Percentiles rank a stretch among this genome's conserved stretches.
Conservation (phyloP, 345 rosid species). For the Arabidopsis arenosa region DNA sequence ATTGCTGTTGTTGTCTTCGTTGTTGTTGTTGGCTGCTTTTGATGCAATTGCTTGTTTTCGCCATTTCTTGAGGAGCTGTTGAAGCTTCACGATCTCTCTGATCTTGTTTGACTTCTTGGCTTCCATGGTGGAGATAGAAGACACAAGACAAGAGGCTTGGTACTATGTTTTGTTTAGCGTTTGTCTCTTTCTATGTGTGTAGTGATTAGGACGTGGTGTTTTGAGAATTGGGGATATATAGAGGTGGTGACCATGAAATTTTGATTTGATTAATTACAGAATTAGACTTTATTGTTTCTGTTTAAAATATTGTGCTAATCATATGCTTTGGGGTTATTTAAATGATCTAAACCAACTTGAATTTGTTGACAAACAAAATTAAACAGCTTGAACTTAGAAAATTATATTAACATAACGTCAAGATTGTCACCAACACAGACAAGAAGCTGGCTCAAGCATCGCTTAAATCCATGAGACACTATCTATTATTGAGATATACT, state of each 20-base stretch:
- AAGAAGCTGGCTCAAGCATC: neutral
- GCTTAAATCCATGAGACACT: neutral
- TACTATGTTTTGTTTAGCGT: constrained; percentile 12
- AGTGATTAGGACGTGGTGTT: constrained; percentile 22
- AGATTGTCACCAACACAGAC: neutral
- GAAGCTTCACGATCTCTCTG: constrained; percentile 88
- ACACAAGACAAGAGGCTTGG: constrained; percentile 10
- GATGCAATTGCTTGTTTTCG: constrained; percentile 69
- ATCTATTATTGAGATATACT: too few species aligned
- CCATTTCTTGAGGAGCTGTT: constrained; percentile 88
- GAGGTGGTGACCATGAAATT: constrained; percentile 8
- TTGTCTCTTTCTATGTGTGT: constrained; percentile 13
- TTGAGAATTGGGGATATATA: constrained; percentile 26
- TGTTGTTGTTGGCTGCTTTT: constrained; percentile 31
- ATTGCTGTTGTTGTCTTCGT: constrained; percentile 22
- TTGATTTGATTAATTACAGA: neutral
- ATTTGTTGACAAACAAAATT: neutral
- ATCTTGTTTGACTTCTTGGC: constrained; percentile 82
- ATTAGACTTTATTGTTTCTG: too few species aligned
- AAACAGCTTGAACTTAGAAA: neutral
- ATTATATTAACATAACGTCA: too few species aligned
- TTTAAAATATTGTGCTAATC: constrained; percentile 13
- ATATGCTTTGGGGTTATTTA: constrained; percentile 6
- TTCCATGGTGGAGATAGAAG: constrained; percentile 51
- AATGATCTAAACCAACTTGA: constrained; percentile 22